These are phyloP conservation scores for Aspergillus nidulans DNA, from an alignment of 495 filamentous ascomycete genomes.

Conservation along the genomic window DNA sequence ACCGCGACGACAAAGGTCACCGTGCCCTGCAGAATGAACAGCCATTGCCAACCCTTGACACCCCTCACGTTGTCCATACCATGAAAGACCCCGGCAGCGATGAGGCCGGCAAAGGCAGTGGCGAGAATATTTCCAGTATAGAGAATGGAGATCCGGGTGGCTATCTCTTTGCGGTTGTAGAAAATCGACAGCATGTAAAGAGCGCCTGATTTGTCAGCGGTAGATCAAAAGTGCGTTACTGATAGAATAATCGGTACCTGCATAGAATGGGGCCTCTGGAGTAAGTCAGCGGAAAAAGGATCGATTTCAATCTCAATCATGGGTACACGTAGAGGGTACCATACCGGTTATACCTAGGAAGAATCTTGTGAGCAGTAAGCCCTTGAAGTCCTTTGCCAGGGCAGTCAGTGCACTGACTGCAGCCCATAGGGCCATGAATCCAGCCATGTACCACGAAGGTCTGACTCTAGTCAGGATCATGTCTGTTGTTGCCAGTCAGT, in stretches of 20 bases:
- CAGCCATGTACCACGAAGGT: conserved; percentile 24
- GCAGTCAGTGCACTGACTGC: conserved; percentile 42
- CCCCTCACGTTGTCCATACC: conserved; percentile 32
- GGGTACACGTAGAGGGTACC: conserved; percentile 27
- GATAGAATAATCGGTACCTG: too few relatives aligned
- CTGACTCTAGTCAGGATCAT: conserved; percentile 43
- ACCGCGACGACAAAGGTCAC: conserved; percentile 63
- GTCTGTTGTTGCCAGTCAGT: conserved; percentile 31
- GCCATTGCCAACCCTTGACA: conserved; percentile 77
- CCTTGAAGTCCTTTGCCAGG: conserved; percentile 35
- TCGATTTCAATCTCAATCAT: too few relatives aligned
- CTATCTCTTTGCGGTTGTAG: conserved; percentile 46
- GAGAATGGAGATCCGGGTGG: conserved; percentile 39
- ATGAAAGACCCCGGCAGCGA: conserved; percentile 32
- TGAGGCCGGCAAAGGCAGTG: conserved; percentile 45
- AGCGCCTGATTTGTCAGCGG: too few relatives aligned
- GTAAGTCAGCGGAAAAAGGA: too few relatives aligned
- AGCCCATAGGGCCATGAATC: conserved; percentile 45
- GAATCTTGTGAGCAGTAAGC: conserved; percentile 32
- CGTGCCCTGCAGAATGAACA: conserved; percentile 57
- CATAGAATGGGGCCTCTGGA: too few relatives aligned
- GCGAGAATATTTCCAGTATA: conserved; percentile 40
- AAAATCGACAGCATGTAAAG: conserved; percentile 42
- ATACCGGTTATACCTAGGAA: conserved; percentile 42
- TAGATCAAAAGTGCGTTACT: too few relatives aligned